These are phyloP conservation scores for Fusarium circinatum DNA, from an alignment of 2,329 filamentous ascomycete genomes.

Conservation along the genomic window DNA sequence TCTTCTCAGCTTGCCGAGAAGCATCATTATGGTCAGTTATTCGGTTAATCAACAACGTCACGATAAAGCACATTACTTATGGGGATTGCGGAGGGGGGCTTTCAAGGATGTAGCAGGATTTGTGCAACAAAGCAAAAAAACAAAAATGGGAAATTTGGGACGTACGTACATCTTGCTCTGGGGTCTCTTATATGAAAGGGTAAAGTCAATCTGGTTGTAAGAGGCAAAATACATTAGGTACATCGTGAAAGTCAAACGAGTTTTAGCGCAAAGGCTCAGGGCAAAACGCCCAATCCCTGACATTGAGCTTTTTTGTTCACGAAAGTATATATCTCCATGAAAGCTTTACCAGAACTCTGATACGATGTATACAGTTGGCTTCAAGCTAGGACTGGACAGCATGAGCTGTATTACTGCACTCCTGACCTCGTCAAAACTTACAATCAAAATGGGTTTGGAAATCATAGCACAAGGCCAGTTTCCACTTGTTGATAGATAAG, in stretches of 20 bases:
- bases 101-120: too few relatives aligned
- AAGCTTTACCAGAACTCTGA: too few relatives aligned
- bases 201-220: rapidly evolving
- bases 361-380: too few relatives aligned
- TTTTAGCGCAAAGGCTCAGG: not conserved
- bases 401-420: not conserved
- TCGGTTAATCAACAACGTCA: rapidly evolving
- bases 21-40: not conserved
- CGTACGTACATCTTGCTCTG: rapidly evolving
- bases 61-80: rapidly evolving
- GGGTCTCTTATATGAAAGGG: not conserved
- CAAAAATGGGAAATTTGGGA: not conserved
- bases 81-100: too few relatives aligned
- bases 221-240: rapidly evolving
- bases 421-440: too few relatives aligned
- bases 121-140: not conserved
- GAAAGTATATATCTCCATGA: not conserved
- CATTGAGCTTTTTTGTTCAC: not conserved
- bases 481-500: rapidly evolving
- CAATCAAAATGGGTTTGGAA: rapidly evolving
- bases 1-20: not conserved
- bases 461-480: not conserved
- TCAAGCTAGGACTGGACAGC: rapidly evolving
- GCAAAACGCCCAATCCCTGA: not conserved
- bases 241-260: too few relatives aligned